phyloP scores from a whole-genome alignment of 371 early-diverging fungal genomes.

The Lichtheimia ornata region DNA sequence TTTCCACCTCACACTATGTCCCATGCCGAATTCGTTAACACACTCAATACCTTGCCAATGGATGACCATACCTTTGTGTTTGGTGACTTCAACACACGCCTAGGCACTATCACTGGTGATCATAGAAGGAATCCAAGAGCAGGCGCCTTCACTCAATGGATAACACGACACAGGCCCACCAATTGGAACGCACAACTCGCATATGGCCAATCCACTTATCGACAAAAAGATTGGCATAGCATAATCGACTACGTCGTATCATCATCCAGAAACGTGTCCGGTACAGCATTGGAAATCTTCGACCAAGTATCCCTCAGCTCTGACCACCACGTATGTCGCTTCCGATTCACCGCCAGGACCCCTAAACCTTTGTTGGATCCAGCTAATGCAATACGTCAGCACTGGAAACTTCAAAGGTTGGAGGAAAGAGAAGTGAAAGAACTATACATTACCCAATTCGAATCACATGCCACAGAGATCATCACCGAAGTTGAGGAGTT shows the following conservation, averaged over 20 bases:
- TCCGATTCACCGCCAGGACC: background rate
- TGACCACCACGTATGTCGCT: conserved; percentile 1
- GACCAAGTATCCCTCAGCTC: background rate
- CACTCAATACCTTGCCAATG: background rate
- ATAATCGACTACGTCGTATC: conserved; percentile 9
- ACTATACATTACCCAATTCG: background rate
- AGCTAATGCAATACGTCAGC: conserved; percentile 1
- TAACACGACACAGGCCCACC: background rate
- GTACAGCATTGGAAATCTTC: background rate
- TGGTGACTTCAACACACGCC: conserved; percentile 8
- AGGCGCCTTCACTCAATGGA: background rate
- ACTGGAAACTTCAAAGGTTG: background rate
- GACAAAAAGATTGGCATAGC: background rate
- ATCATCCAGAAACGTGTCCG: background rate
- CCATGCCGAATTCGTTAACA: background rate
- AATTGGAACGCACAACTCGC: background rate
- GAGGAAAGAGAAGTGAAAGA: background rate
- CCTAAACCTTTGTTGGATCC: background rate
- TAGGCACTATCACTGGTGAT: conserved; percentile 1
- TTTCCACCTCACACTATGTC: conserved; percentile 2
- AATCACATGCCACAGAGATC: background rate
- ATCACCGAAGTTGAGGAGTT: background rate
- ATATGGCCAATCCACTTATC: conserved; percentile 2
- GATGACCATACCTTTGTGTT: conserved; percentile 6
- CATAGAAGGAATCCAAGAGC: background rate